A percentile compares a stretch with the other conserved stretches of the same genome.
Evolutionary conservation across 257 asterid genomes (phyloP).

Genomic region (Hygrophila difformis): DNA sequence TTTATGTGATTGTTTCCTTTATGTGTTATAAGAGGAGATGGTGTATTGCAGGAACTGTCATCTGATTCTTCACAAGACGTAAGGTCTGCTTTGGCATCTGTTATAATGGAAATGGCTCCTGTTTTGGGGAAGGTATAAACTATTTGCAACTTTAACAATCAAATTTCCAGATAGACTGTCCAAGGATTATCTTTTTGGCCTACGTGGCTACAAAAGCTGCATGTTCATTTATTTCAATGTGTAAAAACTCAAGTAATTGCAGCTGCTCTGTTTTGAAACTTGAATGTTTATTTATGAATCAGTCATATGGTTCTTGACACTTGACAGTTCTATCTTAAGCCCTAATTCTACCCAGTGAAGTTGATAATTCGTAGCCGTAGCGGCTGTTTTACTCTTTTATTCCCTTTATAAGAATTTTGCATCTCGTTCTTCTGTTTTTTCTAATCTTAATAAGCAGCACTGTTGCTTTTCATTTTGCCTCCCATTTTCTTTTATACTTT

Average conservation of each 20-base stretch:
- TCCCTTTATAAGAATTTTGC: no score
- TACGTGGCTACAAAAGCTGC: no score
- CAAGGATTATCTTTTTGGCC: not conserved
- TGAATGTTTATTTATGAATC: no score
- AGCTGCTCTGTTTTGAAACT: not conserved
- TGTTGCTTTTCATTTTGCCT: no score
- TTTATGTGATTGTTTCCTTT: not conserved
- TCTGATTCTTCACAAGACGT: slow-evolving; percentile 98
- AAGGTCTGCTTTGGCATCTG: slow-evolving; percentile 94
- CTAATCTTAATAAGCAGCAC: no score
- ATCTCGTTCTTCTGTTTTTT: no score
- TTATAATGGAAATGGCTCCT: slow-evolving; percentile 98
- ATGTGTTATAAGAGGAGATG: slow-evolving; percentile 5
- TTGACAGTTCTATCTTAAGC: not conserved
- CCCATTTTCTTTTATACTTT: no score
- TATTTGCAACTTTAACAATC: not conserved
- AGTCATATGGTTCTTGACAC: no score
- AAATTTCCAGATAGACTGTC: not conserved
- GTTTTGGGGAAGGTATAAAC: slow-evolving; percentile 70
- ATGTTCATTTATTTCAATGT: no score
- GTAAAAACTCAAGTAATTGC: not conserved
- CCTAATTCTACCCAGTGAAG: no score
- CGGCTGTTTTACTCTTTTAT: no score
- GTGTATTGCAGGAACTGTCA: slow-evolving; percentile 84
- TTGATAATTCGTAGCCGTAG: no score